phyloP scores from a whole-genome alignment of 2,329 filamentous ascomycete species.

The Penicillium sp. region DNA sequence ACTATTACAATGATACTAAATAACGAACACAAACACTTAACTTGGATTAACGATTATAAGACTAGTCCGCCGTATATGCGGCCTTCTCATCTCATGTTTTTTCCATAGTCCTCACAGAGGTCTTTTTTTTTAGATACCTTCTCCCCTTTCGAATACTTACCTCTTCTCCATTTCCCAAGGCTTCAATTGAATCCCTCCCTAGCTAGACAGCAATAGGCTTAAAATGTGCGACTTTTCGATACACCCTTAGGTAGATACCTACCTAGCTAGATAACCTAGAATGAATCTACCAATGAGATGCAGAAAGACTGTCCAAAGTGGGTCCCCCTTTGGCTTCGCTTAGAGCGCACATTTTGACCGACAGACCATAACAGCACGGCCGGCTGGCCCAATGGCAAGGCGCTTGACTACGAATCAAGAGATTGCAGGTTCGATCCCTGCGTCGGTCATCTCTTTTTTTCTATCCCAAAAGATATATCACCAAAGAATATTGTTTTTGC shows the following conservation, averaged over 20 bases:
- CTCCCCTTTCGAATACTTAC: neutral
- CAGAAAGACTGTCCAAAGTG: accelerated
- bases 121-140: neutral
- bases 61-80: neutral
- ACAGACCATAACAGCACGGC: constrained; percentile 5
- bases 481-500: neutral
- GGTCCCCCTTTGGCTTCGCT: accelerated
- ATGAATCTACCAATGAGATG: neutral
- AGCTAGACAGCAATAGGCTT: neutral
- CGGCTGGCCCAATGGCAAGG: constrained; percentile 52
- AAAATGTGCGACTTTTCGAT: too few relatives aligned
- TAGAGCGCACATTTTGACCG: accelerated
- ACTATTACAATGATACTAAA: neutral
- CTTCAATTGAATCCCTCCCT: neutral
- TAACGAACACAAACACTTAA: neutral
- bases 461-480: neutral
- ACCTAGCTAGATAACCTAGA: neutral
- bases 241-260: too few relatives aligned
- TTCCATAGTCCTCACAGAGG: neutral
- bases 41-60: neutral
- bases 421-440: constrained; percentile 51
- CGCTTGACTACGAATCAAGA: constrained; percentile 55
- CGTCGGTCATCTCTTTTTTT: constrained; percentile 34
- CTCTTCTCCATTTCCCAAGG: neutral
- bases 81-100: neutral